Conservation (phyloP, 805 yeast genomes). For the Nakazawaea wyomingensis region DNA sequence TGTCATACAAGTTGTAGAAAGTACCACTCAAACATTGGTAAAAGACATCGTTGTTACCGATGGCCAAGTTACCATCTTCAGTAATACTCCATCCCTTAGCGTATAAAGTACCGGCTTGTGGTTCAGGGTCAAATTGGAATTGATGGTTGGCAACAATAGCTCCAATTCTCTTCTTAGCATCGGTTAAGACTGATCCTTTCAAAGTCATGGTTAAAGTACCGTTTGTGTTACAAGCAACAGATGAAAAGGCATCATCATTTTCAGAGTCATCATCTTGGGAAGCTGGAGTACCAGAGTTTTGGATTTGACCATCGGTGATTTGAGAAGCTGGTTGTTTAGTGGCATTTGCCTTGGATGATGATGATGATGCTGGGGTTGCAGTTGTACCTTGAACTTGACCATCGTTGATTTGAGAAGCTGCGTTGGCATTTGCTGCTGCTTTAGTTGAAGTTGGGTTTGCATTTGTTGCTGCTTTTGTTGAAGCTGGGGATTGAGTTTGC, state of each 20-base stretch:
- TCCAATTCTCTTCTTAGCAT: conserved; percentile 63
- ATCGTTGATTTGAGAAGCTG: conserved; percentile 36
- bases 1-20: conserved; percentile 75
- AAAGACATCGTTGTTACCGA: conserved; percentile 57
- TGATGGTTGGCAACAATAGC: conserved; percentile 79
- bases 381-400: conserved; percentile 37
- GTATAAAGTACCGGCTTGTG: conserved; percentile 70
- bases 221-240: conserved; percentile 19
- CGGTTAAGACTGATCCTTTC: conserved; percentile 46
- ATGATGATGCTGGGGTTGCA: too few relatives aligned
- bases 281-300: conserved; percentile 1
- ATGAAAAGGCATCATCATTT: background rate
- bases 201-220: conserved; percentile 54
- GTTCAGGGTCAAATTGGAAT: conserved; percentile 77
- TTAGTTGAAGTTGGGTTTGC: conserved; percentile 18
- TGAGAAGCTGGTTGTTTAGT: conserved; percentile 35
- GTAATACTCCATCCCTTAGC: conserved; percentile 62
- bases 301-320: conserved; percentile 37
- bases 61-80: conserved; percentile 53
- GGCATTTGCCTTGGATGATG: background rate
- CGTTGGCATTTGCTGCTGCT: background rate
- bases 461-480: conserved; percentile 54
- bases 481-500: conserved; percentile 33
- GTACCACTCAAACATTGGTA: conserved; percentile 73
- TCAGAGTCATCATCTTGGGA: background rate